Conservation (phyloP, 2,329 filamentous ascomycete species). For the Anthostomella pinea region DNA sequence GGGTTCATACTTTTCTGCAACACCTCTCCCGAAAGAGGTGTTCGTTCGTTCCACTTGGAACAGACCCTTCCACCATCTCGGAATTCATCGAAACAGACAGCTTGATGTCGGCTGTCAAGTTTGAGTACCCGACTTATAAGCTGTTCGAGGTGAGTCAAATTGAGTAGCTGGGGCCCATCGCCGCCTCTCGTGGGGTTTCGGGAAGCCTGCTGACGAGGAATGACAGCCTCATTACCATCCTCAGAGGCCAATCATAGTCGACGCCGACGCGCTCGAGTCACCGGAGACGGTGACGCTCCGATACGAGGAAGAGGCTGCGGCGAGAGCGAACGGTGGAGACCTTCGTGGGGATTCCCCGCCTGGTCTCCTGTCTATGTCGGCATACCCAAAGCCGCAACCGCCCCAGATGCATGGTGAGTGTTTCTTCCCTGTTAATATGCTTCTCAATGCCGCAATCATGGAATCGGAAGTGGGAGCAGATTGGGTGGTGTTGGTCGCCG, state of each 20-base stretch:
- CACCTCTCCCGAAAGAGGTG: slow-evolving; percentile 36
- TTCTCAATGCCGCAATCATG: not conserved
- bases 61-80: slow-evolving; percentile 29
- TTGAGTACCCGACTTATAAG: slow-evolving; percentile 54
- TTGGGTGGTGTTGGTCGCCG: no score
- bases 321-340: slow-evolving; percentile 51
- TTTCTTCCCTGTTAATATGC: not conserved
- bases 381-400: slow-evolving; percentile 73
- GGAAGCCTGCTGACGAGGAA: slow-evolving; percentile 16
- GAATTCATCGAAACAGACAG: slow-evolving; percentile 31
- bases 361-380: slow-evolving; percentile 71
- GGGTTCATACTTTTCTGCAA: slow-evolving; percentile 24
- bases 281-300: slow-evolving; percentile 55
- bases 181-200: slow-evolving; percentile 3
- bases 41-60: slow-evolving; percentile 29
- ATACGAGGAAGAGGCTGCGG: slow-evolving; percentile 54
- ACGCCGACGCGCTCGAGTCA: slow-evolving; percentile 53
- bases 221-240: slow-evolving; percentile 50
- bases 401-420: slow-evolving; percentile 79
- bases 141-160: slow-evolving; percentile 57
- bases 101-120: slow-evolving; percentile 59
- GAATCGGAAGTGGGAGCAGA: not conserved
- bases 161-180: not conserved
- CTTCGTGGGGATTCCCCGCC: slow-evolving; percentile 55
- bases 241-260: slow-evolving; percentile 56